Conservation (phyloP, 805 yeast species). For the Yamadazyma endophytica region DNA sequence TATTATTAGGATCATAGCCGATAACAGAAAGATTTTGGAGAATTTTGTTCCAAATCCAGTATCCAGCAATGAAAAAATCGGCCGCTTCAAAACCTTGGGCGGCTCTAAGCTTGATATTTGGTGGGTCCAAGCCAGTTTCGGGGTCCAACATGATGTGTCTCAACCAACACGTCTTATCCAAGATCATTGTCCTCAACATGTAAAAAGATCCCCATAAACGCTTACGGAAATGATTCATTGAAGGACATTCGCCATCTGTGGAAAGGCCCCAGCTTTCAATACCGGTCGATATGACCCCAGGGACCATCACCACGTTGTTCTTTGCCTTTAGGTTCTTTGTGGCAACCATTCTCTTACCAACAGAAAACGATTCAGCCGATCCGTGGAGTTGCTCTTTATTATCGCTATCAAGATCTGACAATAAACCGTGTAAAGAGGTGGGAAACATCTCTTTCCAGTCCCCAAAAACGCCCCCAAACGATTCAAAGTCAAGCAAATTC, state of each 20-base stretch:
- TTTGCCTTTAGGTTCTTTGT: conserved; percentile 52
- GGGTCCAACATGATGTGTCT: conserved; percentile 87
- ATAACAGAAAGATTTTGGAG: conserved; percentile 91
- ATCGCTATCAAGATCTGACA: conserved; percentile 50
- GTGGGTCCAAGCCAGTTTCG: conserved; percentile 90
- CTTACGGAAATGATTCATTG: conserved; percentile 80
- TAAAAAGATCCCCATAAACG: conserved; percentile 96
- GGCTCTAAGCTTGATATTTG: conserved; percentile 73
- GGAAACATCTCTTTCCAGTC: conserved; percentile 81
- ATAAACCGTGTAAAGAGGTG: conserved; percentile 51
- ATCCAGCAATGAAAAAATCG: conserved; percentile 94
- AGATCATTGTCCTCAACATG: conserved; percentile 87
- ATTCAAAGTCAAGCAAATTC: conserved; percentile 50
- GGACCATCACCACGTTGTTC: conserved; percentile 86
- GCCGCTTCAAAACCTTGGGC: conserved; percentile 97
- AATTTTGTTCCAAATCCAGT: conserved; percentile 98
- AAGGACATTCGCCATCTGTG: conserved; percentile 70
- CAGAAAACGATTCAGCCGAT: conserved; percentile 80
- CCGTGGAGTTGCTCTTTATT: conserved; percentile 37
- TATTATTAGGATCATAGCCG: conserved; percentile 88
- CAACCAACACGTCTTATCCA: conserved; percentile 92
- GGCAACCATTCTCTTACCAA: conserved; percentile 60
- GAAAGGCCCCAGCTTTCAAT: conserved; percentile 92
- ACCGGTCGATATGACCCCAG: conserved; percentile 95
- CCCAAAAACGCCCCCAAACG: conserved; percentile 41